Evolutionary conservation across 345 rosid species (phyloP).

Genomic region (Excoecaria cochinchinensis): DNA sequence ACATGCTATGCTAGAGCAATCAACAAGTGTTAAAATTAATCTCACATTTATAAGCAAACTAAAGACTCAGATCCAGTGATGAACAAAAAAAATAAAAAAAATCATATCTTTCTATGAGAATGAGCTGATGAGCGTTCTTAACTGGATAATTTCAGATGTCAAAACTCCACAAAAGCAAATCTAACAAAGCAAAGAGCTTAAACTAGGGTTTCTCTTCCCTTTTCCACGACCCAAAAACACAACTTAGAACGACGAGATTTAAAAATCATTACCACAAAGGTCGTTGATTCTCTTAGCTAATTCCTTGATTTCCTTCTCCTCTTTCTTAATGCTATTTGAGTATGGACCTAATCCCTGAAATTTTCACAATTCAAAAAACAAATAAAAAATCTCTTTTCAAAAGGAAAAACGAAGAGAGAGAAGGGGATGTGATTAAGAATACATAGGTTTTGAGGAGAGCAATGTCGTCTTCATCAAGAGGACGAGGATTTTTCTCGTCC

Average conservation of each 20-base stretch:
- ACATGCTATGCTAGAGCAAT: not conserved
- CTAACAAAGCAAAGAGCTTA: not conserved
- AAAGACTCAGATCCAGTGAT: not conserved
- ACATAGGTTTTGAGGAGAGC: conserved; percentile 95
- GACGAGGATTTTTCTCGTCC: conserved; percentile 90
- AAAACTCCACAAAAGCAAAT: not conserved
- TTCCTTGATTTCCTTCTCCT: conserved; percentile 86
- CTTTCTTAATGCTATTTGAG: conserved; percentile 79
- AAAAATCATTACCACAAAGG: conserved; percentile 54
- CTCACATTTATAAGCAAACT: not conserved
- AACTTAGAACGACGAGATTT: not conserved
- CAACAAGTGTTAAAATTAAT: not conserved
- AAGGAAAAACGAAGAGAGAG: not conserved
- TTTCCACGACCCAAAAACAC: not conserved
- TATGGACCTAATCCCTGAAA: conserved; percentile 93
- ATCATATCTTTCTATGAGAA: not conserved
- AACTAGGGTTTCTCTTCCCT: not conserved
- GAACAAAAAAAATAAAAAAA: not conserved
- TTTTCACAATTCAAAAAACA: not conserved
- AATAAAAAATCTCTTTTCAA: not conserved
- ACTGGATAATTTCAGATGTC: not conserved
- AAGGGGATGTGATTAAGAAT: not conserved
- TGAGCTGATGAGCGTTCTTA: not conserved
- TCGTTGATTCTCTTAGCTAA: conserved; percentile 90
- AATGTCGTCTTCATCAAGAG: conserved; percentile 87